phyloP scores from a whole-genome alignment of 1,284 basidiomycete species.

The Pyrrhoderma noxium region DNA sequence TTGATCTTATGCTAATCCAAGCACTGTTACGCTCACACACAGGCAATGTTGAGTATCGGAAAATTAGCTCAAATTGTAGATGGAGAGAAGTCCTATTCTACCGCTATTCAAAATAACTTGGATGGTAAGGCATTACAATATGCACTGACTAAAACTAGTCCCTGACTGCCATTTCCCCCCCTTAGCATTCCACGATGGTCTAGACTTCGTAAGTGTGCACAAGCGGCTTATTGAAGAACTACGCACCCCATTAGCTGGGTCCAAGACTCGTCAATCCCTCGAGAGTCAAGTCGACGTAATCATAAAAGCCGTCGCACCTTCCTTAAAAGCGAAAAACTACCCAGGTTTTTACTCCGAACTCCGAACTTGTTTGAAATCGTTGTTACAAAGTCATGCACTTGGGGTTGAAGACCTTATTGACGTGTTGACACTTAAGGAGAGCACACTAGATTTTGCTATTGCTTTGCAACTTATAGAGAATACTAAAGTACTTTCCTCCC shows the following conservation, averaged over 20 bases:
- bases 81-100: slow-evolving; percentile 32
- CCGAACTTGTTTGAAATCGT: slow-evolving; percentile 53
- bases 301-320: slow-evolving; percentile 44
- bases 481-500: slow-evolving; percentile 38
- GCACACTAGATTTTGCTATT: slow-evolving; percentile 49
- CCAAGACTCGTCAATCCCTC: slow-evolving; percentile 53
- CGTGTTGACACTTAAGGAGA: slow-evolving; percentile 66
- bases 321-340: slow-evolving; percentile 34
- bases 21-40: no score
- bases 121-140: neutral
- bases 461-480: slow-evolving; percentile 56
- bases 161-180: neutral
- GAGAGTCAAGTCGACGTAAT: slow-evolving; percentile 63
- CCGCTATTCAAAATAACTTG: neutral
- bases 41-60: slow-evolving; percentile 88
- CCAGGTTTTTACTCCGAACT: slow-evolving; percentile 50
- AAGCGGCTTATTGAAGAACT: slow-evolving; percentile 56
- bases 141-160: neutral
- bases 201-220: slow-evolving; percentile 72
- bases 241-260: slow-evolving; percentile 37
- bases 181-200: slow-evolving; percentile 63
- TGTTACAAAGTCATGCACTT: slow-evolving; percentile 63
- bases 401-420: slow-evolving; percentile 66
- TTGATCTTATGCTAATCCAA: no score
- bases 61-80: slow-evolving; percentile 83